phyloP scores from a whole-genome alignment of 352 stramenopile genomes.

The Phytophthora fragariae region DNA sequence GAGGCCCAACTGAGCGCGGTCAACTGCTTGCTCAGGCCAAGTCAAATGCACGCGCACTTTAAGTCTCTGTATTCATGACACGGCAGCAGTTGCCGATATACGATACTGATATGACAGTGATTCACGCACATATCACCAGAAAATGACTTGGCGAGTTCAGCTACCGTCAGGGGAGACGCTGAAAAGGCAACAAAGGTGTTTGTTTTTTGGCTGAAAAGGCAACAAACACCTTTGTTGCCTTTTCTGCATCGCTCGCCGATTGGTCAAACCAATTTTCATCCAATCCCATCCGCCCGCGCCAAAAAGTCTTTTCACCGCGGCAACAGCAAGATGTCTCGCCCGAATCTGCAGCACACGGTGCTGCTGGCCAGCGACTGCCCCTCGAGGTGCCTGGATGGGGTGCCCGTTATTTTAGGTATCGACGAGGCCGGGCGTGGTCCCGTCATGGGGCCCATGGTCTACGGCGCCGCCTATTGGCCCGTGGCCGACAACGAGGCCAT shows the following conservation, averaged over 20 bases:
- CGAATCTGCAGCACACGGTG: constrained; percentile 60
- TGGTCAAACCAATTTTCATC: constrained; percentile 8
- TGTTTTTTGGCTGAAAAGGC: neutral
- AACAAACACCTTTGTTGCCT: neutral
- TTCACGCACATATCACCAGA: no score
- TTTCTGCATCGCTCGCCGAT: constrained; percentile 1
- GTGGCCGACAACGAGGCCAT: constrained; percentile 77
- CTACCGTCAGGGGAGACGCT: no score
- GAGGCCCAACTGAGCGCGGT: no score
- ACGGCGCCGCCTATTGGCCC: constrained; percentile 93
- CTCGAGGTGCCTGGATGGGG: constrained; percentile 59
- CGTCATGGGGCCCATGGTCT: constrained; percentile 96
- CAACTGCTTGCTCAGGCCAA: neutral
- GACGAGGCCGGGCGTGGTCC: constrained; percentile 95
- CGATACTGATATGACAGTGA: neutral
- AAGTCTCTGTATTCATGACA: neutral
- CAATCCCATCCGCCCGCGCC: neutral
- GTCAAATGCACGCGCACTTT: neutral
- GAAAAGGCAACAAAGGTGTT: neutral
- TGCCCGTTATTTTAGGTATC: constrained; percentile 93
- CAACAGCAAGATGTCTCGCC: constrained; percentile 18
- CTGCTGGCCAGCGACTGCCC: constrained; percentile 75
- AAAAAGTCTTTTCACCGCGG: neutral
- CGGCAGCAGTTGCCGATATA: neutral
- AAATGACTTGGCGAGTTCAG: neutral